phyloP scores from a whole-genome alignment of 768 basidiomycete genomes.

The Candolleomyces eurysporus region DNA sequence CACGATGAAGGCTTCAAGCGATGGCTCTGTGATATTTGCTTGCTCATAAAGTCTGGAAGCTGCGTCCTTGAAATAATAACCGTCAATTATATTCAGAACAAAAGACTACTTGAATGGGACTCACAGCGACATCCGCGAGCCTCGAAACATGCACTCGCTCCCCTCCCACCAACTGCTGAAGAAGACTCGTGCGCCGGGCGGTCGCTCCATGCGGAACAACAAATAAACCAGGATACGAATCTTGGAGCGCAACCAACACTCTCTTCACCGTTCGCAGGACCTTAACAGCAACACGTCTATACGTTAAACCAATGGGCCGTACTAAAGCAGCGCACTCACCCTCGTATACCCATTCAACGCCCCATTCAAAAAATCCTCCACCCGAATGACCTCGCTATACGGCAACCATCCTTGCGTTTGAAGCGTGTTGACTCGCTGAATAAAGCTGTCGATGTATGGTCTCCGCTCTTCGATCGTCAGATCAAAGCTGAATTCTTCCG shows the following conservation, averaged over 20 bases:
- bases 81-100: neutral
- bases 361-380: slow-evolving; percentile 33
- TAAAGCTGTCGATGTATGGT: slow-evolving; percentile 31
- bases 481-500: slow-evolving; percentile 28
- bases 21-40: slow-evolving; percentile 12
- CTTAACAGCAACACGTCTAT: slow-evolving; percentile 14
- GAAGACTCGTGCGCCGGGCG: slow-evolving; percentile 19
- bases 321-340: slow-evolving; percentile 18
- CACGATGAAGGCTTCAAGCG: slow-evolving; percentile 26
- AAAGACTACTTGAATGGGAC: slow-evolving; percentile 3
- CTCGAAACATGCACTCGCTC: slow-evolving; percentile 29
- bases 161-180: slow-evolving; percentile 31
- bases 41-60: slow-evolving; percentile 26
- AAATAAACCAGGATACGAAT: slow-evolving; percentile 34
- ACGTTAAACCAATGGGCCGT: neutral
- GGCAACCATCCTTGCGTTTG: slow-evolving; percentile 31
- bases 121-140: slow-evolving; percentile 28
- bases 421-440: slow-evolving; percentile 32
- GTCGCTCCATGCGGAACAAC: slow-evolving; percentile 23
- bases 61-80: slow-evolving; percentile 25
- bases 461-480: slow-evolving; percentile 27
- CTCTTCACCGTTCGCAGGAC: slow-evolving; percentile 34
- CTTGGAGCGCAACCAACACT: slow-evolving; percentile 32
- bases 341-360: slow-evolving; percentile 31
- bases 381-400: slow-evolving; percentile 39